Conservation (phyloP, 169 alveolate species). For the Cryptosporidium xiaoi region DNA sequence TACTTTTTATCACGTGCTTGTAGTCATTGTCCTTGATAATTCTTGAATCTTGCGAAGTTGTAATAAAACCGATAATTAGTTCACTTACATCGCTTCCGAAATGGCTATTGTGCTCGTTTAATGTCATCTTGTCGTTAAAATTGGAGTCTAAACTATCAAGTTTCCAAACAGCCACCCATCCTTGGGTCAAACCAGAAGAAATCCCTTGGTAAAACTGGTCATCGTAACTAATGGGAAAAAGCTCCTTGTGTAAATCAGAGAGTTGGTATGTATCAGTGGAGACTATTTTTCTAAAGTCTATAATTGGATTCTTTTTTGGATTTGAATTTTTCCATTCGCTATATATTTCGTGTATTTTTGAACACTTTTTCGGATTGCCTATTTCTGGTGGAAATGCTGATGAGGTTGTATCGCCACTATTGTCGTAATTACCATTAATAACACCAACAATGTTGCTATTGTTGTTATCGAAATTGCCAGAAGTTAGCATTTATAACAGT, state of each 20-base stretch:
- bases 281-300: conserved; percentile 31
- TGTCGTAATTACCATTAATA: no score
- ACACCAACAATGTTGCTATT: no score
- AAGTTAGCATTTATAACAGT: no score
- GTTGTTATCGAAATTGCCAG: no score
- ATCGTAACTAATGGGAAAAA: conserved; percentile 64
- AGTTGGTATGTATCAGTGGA: conserved; percentile 30
- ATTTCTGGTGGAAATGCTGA: conserved; percentile 71
- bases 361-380: conserved; percentile 5
- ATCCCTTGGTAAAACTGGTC: conserved; percentile 52
- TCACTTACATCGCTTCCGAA: background rate
- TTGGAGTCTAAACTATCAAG: background rate
- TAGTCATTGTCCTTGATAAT: conserved; percentile 66
- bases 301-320: conserved; percentile 23
- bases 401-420: conserved; percentile 4
- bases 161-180: conserved; percentile 72
- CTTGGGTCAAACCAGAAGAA: conserved; percentile 55
- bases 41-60: conserved; percentile 56
- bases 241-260: conserved; percentile 51
- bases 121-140: no score
- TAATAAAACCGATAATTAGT: conserved; percentile 45
- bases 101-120: background rate
- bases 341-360: conserved; percentile 39
- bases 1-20: conserved; percentile 43
- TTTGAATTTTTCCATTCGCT: conserved; percentile 23